These are phyloP conservation scores for Peziza echinospora DNA, from an alignment of 495 filamentous ascomycete genomes.

Conservation along the genomic window DNA sequence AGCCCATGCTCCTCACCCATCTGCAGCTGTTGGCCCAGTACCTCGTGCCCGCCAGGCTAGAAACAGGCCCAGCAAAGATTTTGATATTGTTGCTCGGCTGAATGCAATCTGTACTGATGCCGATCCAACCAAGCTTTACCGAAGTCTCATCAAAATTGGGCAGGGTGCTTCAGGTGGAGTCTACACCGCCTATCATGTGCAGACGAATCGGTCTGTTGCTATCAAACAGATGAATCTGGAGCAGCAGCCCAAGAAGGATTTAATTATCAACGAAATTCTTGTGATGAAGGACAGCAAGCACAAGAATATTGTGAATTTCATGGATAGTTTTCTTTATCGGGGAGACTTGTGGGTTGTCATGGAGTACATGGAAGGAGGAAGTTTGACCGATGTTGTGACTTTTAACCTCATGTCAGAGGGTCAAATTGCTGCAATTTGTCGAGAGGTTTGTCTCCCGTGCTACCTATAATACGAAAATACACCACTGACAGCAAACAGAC, in stretches of 20 bases:
- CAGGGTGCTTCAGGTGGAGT: slow-evolving; percentile 95
- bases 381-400: slow-evolving; percentile 91
- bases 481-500: slow-evolving; percentile 29
- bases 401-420: slow-evolving; percentile 98
- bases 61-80: slow-evolving; percentile 26
- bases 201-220: slow-evolving; percentile 68
- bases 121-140: slow-evolving; percentile 72
- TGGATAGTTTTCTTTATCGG: slow-evolving; percentile 76
- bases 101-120: slow-evolving; percentile 73
- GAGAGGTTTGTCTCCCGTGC: slow-evolving; percentile 37
- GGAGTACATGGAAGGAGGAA: slow-evolving; percentile 99
- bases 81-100: slow-evolving; percentile 65
- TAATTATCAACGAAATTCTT: slow-evolving; percentile 96
- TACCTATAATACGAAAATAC: background rate
- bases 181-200: slow-evolving; percentile 71
- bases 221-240: slow-evolving; percentile 99
- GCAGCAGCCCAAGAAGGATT: slow-evolving; percentile 93
- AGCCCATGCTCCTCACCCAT: background rate
- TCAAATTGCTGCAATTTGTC: slow-evolving; percentile 86
- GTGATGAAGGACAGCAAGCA: slow-evolving; percentile 99
- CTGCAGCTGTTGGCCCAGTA: background rate
- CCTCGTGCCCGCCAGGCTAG: slow-evolving; percentile 8
- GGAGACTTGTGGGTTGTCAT: slow-evolving; percentile 96
- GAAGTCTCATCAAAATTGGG: slow-evolving; percentile 81
- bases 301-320: slow-evolving; percentile 96